Evolutionary conservation across 257 asterid genomes (phyloP).

Genomic region (Cordia subcordata): DNA sequence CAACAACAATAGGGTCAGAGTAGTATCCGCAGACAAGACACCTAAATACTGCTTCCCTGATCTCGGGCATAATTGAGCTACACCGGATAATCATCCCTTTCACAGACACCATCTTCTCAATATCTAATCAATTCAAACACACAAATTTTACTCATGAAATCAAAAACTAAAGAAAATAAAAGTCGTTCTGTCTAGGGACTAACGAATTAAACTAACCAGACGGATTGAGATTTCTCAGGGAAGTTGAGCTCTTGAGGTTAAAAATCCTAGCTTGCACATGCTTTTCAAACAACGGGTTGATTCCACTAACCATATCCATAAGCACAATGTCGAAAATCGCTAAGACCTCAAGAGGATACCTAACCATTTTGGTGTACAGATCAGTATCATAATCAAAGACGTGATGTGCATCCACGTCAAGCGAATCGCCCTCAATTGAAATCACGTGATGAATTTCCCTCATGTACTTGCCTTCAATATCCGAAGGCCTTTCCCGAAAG

Average conservation of each 20-base stretch:
- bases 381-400: conserved; percentile 75
- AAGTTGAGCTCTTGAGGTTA: conserved; percentile 70
- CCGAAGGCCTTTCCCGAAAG: conserved; percentile 62
- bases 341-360: conserved; percentile 90
- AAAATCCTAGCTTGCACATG: conserved; percentile 91
- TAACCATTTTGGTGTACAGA: conserved; percentile 83
- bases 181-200: not conserved
- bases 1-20: conserved; percentile 85
- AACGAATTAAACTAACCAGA: conserved; percentile 54
- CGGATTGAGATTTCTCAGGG: conserved; percentile 92
- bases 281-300: conserved; percentile 77
- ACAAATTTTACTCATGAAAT: not conserved
- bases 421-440: conserved; percentile 92
- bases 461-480: conserved; percentile 84
- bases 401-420: conserved; percentile 84
- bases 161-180: not conserved
- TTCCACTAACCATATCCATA: conserved; percentile 82
- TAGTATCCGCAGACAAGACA: conserved; percentile 94
- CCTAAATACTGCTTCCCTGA: conserved; percentile 90
- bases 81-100: conserved; percentile 97
- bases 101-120: conserved; percentile 91
- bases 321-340: conserved; percentile 90
- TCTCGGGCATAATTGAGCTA: conserved; percentile 95
- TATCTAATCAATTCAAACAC: conserved; percentile 44
- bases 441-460: conserved; percentile 59